Evolutionary conservation across 2,329 filamentous ascomycete species (phyloP), one percentile per base, ranked within the genome.

Genomic region (Lachnum nothofagi): DNA sequence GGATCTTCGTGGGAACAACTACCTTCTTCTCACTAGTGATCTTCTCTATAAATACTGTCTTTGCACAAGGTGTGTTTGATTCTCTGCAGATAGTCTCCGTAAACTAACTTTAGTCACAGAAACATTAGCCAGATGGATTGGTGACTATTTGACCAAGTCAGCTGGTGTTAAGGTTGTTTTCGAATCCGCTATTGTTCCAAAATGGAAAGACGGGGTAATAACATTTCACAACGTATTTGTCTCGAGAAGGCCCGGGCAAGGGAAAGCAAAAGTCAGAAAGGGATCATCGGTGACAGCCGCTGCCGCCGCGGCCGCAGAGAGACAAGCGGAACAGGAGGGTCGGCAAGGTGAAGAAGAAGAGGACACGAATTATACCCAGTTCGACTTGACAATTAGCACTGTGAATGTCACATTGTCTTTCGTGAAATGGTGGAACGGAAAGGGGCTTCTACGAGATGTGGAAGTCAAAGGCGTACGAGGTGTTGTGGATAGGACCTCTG

Each of bases 381-480:
- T 96, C 60, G 93, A 98, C 63, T 75, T 98, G 14, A 95, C 90
- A 0, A 88, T 98, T 51, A 88, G 93, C 54, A 94, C 88, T 0
- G 88, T 98, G 53, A 95, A 98, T 63, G 91, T 98, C 35, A 97
- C 91, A 0, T 68, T 98, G 22, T 98, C 93, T 0, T 97, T 98
- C 60, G 78, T 90, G n/a, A 97, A 96, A 65, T 98, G 93, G 93
- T 94, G 95, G 81, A 97, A 95, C 60, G 91, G 93, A 19, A 96
- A 91, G 67, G 93, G 93, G 0, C 76, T 94, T 5, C 73, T 98
- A 7, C 85, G 88, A 60, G 88, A 97, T 64, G 93, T 98, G 35
- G 90, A 96, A 64, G 85, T 98, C 44, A 93, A 90, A 63, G 93
- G 93, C 4, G 87, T 98, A 24, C 81, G 93, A 51, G 93, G 93